Base-by-base conservation (phyloP, 1,284 basidiomycete genomes). In the Puccinia coronata region DNA sequence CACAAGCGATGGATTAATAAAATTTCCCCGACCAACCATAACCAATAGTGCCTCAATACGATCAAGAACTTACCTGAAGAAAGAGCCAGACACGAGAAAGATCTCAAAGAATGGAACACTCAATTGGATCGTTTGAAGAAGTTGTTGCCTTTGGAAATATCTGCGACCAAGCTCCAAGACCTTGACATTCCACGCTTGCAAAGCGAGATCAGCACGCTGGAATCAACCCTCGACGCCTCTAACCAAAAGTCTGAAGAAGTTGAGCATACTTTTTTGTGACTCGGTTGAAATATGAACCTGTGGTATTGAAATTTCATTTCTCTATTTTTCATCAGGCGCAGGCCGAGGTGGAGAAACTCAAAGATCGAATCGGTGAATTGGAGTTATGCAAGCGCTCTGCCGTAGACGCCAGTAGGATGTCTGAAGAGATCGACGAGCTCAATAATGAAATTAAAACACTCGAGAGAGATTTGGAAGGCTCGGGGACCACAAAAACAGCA, bases 401-500 rank as follows among this genome's bases (percentile, higher is more conserved):
- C 0, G 86, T 86, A 20, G 89, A 90, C 1, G 88, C 96, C 70
- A 87, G 89, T 0, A 89, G 92, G 67, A 88, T 92, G 18, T 89
- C 90, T 65, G 88, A 87, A 74, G 93, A 96, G 82, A 87, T 91
- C 20, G 89, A 90, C 49, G 90, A 90, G 31, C 88, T 95, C 34
- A 88, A 89, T 79, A 87, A 89, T 53, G 92, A 94, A 65, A 90
- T 92, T 53, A 82, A 86, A n/a, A 87, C 88, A 63, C 87, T 94
- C 53, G 93, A 96, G 86, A 88, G 88, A 49, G 91, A 92, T 55
- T 88, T 98, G 16, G 87, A 89, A 31, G 87, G 89, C 4, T 91
- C 90, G 0, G 95, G 94, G 1, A 92, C 91, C 18, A 89, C 90
- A 8, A 93, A 91, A 86, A 95, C 94, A 0, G 90, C 90, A 0